A percentile compares a stretch with the other conserved stretches of the same genome.
These are phyloP conservation scores for Lentinula boryana DNA, from an alignment of 768 basidiomycete species.

Conservation along the genomic window DNA sequence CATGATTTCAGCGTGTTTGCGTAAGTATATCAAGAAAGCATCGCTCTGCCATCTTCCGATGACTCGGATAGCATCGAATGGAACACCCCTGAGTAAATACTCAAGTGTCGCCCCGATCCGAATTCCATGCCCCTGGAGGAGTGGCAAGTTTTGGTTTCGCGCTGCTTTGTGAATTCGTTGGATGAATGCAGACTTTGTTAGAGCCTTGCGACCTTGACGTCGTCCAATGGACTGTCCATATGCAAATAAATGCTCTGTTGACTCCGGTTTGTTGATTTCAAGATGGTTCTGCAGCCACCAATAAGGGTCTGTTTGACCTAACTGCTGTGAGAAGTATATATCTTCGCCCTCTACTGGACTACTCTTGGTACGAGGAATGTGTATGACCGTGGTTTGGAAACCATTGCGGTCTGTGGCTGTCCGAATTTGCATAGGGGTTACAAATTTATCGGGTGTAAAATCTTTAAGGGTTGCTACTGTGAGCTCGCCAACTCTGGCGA, in stretches of 20 bases:
- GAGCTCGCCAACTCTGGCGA: constrained; percentile 8
- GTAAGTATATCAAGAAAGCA: constrained; percentile 14
- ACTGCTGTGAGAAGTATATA: constrained; percentile 24
- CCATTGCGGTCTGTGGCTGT: constrained; percentile 18
- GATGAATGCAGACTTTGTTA: constrained; percentile 19
- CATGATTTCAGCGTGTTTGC: constrained; percentile 15
- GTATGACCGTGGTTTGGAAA: constrained; percentile 18
- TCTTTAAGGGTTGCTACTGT: constrained; percentile 22
- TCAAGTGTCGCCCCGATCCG: constrained; percentile 19
- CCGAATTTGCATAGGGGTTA: constrained; percentile 19
- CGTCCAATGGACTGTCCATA: too few species aligned
- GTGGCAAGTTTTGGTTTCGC: neutral
- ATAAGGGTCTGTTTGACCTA: constrained; percentile 17
- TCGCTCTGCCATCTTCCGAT: constrained; percentile 15
- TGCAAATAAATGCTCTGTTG: constrained; percentile 21
- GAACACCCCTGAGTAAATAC: constrained; percentile 19
- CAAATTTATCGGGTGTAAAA: constrained; percentile 23
- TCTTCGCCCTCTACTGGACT: constrained; percentile 19
- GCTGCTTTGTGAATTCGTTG: constrained; percentile 6
- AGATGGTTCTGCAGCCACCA: constrained; percentile 20
- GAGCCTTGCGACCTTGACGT: constrained; percentile 11
- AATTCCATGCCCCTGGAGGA: constrained; percentile 19
- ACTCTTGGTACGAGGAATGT: constrained; percentile 22
- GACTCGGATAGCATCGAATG: too few species aligned
- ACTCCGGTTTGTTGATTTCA: constrained; percentile 20